These are phyloP conservation scores for Puccinia triticina DNA, from an alignment of 1,284 basidiomycete species.

Conservation along the genomic window DNA sequence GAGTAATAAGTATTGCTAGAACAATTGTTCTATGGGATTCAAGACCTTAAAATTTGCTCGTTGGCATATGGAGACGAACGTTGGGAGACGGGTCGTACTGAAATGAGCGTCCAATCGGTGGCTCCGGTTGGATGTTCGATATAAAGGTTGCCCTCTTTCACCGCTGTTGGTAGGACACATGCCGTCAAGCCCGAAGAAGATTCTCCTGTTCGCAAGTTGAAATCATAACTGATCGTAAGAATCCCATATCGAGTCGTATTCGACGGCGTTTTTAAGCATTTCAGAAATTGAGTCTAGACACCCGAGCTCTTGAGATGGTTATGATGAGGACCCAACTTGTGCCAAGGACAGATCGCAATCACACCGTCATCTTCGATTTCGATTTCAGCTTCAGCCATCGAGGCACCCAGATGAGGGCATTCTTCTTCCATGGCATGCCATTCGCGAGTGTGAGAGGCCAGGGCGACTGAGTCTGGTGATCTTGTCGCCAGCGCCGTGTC, in stretches of 20 bases:
- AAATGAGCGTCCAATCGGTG: constrained; percentile 57
- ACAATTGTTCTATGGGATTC: background rate
- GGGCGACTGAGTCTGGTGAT: background rate
- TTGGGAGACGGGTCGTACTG: constrained; percentile 58
- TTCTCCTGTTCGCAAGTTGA: constrained; percentile 58
- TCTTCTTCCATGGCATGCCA: constrained; percentile 57
- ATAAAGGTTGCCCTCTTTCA: constrained; percentile 54
- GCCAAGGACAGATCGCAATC: constrained; percentile 58
- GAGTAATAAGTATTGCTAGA: background rate
- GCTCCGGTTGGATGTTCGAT: constrained; percentile 54
- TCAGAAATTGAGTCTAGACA: background rate
- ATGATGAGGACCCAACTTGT: constrained; percentile 54
- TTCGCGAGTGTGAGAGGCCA: constrained; percentile 13
- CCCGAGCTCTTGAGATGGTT: background rate
- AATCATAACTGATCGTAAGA: constrained; percentile 57
- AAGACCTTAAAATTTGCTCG: background rate
- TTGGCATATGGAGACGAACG: constrained; percentile 42
- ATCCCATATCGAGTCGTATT: constrained; percentile 46
- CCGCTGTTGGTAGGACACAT: constrained; percentile 56
- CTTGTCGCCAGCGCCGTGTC: background rate
- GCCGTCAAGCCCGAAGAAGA: constrained; percentile 59
- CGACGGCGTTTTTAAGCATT: constrained; percentile 37
- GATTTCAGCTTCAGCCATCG: constrained; percentile 57
- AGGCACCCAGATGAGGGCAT: constrained; percentile 59
- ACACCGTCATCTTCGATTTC: constrained; percentile 55